These are phyloP conservation scores for Penicillium janthinellum DNA, from an alignment of 2,329 filamentous ascomycete species.

Conservation along the genomic window DNA sequence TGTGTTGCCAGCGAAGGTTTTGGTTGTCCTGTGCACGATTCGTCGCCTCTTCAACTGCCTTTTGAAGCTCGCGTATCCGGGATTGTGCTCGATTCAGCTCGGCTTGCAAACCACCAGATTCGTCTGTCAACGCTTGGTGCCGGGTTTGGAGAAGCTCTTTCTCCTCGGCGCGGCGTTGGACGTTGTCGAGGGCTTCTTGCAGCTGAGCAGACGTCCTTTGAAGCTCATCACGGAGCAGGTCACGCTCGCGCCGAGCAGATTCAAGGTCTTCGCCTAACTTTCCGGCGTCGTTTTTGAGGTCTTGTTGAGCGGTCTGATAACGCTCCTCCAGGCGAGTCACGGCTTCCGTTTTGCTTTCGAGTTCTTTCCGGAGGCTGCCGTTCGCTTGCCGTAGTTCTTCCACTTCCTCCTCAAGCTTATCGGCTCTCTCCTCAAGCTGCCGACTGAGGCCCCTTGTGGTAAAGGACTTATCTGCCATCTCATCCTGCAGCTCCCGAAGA, in stretches of 20 bases:
- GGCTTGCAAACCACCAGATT: conserved; percentile 67
- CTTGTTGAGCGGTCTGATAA: conserved; percentile 41
- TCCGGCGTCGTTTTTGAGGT: conserved; percentile 40
- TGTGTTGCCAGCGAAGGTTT: conserved; percentile 58
- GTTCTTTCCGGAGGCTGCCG: conserved; percentile 44
- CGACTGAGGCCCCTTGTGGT: conserved; percentile 73
- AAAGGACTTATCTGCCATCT: conserved; percentile 77
- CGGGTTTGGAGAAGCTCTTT: conserved; percentile 70
- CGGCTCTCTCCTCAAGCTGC: conserved; percentile 72
- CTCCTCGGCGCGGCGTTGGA: conserved; percentile 61
- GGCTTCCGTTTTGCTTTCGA: conserved; percentile 47
- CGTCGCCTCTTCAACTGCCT: conserved; percentile 55
- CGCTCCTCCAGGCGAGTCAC: conserved; percentile 56
- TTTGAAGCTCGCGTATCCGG: conserved; percentile 51
- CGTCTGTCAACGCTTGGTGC: conserved; percentile 66
- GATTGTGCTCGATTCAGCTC: conserved; percentile 57
- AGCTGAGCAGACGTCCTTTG: conserved; percentile 50
- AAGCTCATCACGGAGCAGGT: conserved; percentile 50
- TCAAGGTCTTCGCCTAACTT: conserved; percentile 49
- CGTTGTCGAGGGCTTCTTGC: conserved; percentile 60
- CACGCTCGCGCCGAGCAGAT: conserved; percentile 45
- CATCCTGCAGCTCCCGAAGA: conserved; percentile 67
- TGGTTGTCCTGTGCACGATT: conserved; percentile 61
- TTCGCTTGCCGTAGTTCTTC: conserved; percentile 54
- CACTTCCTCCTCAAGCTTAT: conserved; percentile 67